Base-by-base conservation (phyloP, 257 asterid genomes). In the Anisodus tanguticus region DNA sequence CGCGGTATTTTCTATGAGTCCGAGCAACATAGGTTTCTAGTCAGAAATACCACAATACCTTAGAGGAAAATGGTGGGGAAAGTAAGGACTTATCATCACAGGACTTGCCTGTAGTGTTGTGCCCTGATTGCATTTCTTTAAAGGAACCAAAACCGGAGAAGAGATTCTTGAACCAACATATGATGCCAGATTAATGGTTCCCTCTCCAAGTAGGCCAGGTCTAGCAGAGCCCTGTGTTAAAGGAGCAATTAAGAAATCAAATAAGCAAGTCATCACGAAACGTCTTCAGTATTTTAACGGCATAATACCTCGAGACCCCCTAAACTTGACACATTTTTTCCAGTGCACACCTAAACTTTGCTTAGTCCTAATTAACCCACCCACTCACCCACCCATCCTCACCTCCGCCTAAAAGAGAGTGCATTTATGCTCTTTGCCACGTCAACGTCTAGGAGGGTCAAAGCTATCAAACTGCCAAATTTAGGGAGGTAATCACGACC, bases 181-280 rank as follows among this genome's bases (percentile, higher is more conserved):
- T 22, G 85, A 88, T 80, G 93, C 91, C 86, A 93, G 17, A 68
- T 96, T 90, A 86, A 94, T 83, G 11, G 84, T 91, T 78, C 88
- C 91, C 88, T 96, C 99, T 80, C 99, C 99, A 19, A 96, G 95
- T 77, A 85, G 89, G 83, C 91, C 93, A 59, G 95, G 88, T 89
- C 97, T 91, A 39, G 97, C 90, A 43, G 94, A 89, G 39, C 97
- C 97, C 99, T 96, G 82, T 41, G 85, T 84, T 80, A 15, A 72
- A 82, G 39, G 58, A 19, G 58, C 63, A 66, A 85, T 39, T 80
- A 81, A 8, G 67, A 67, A 35, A 39, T 71, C 6, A 31, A n/a
- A 74, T 47, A 47, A n/a, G 11, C 59, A n/a, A 71, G 59, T 10
- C 80, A 45, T 45, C 39, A 9, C 45, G 37, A 45, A 2, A 22